Percentiles rank a stretch among this genome's conserved stretches.
Evolutionary conservation across 768 basidiomycete species (phyloP).

Genomic region (Gelatoporia subvermispora): DNA sequence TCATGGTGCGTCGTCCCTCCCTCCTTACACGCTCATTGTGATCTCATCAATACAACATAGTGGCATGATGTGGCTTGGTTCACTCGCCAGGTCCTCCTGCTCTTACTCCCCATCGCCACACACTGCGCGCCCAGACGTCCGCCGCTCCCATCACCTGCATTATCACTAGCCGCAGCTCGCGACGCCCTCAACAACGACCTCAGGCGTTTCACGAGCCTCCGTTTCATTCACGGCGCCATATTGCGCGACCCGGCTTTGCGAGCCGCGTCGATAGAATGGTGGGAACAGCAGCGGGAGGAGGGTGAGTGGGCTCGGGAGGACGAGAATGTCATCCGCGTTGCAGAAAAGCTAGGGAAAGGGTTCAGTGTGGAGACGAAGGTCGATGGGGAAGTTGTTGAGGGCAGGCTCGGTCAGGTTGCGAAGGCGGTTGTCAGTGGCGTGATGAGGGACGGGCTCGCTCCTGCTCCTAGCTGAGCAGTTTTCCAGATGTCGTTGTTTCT

Average conservation of each 20-base stretch:
- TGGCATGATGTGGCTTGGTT: conserved; percentile 61
- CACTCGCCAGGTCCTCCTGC: conserved; percentile 53
- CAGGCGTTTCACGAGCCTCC: conserved; percentile 47
- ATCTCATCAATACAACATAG: conserved; percentile 28
- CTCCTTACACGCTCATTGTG: neutral
- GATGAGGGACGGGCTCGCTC: neutral
- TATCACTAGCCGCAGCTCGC: conserved; percentile 16
- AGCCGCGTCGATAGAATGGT: conserved; percentile 46
- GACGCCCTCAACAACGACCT: conserved; percentile 33
- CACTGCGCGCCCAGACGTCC: conserved; percentile 36
- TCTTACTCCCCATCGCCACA: conserved; percentile 48
- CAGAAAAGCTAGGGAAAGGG: conserved; percentile 14
- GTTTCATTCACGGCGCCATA: conserved; percentile 51
- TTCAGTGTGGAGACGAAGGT: conserved; percentile 7
- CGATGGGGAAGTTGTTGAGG: conserved; percentile 14
- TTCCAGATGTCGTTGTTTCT: no score
- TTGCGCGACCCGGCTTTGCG: conserved; percentile 49
- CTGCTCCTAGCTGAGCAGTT: no score
- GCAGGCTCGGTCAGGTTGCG: conserved; percentile 16
- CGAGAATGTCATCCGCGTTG: conserved; percentile 31
- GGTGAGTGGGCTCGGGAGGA: conserved; percentile 47
- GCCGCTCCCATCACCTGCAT: neutral
- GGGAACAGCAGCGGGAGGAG: conserved; percentile 50
- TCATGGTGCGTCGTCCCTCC: conserved; percentile 31
- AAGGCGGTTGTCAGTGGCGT: neutral